phyloP scores from a whole-genome alignment of 108 stramenopile genomes.

The Aureococcus anophagefferens region DNA sequence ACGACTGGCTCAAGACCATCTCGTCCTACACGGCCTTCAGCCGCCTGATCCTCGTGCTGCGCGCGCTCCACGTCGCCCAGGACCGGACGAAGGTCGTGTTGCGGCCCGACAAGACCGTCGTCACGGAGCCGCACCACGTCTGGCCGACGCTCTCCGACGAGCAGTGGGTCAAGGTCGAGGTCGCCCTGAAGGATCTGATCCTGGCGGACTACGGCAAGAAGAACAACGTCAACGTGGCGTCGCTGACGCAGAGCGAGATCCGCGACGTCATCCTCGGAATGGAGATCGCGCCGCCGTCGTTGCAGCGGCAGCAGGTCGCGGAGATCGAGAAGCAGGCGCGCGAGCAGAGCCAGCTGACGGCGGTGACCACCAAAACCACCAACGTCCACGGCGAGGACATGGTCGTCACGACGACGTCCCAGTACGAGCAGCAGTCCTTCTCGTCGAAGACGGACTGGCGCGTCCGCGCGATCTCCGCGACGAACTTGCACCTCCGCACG shows the following conservation, averaged over 20 bases:
- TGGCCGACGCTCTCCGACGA: constrained; percentile 97
- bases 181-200: constrained; percentile 95
- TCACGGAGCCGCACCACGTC: constrained; percentile 96
- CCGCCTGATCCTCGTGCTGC: constrained; percentile 90
- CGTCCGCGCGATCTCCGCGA: constrained; percentile 95
- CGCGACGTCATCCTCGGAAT: constrained; percentile 98
- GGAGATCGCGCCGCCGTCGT: constrained; percentile 97
- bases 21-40: constrained; percentile 97
- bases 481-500: constrained; percentile 92
- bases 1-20: constrained; percentile 97
- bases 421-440: constrained; percentile 95
- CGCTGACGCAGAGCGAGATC: constrained; percentile 95
- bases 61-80: constrained; percentile 88
- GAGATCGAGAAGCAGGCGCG: constrained; percentile 97
- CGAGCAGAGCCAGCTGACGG: constrained; percentile 89
- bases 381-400: constrained; percentile 98
- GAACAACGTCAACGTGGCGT: constrained; percentile 98
- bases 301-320: constrained; percentile 97
- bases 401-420: constrained; percentile 91
- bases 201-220: constrained; percentile 97
- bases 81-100: constrained; percentile 93
- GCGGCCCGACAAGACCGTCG: constrained; percentile 89
- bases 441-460: constrained; percentile 97
- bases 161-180: constrained; percentile 98
- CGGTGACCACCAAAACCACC: constrained; percentile 93